Percentiles rank a stretch among this genome's conserved stretches.
These are phyloP conservation scores for Eucalyptus urophylla DNA, from an alignment of 345 rosid genomes.

Conservation along the genomic window DNA sequence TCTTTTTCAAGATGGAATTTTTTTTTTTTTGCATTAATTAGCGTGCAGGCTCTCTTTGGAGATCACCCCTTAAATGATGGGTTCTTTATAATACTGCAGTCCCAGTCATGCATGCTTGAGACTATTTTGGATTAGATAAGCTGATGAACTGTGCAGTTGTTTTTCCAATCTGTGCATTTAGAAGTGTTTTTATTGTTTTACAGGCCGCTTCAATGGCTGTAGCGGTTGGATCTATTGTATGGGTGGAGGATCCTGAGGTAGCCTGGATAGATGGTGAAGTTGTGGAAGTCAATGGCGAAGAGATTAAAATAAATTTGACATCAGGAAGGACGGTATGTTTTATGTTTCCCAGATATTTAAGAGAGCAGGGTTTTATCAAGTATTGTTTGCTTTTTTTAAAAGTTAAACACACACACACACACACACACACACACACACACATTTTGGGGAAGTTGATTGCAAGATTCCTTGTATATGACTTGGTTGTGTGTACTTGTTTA, in stretches of 20 bases:
- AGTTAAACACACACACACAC: background rate
- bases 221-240: constrained; percentile 64
- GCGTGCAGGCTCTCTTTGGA: background rate
- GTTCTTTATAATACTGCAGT: background rate
- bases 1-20: background rate
- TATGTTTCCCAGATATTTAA: background rate
- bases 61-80: background rate
- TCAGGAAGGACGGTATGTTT: constrained; percentile 54
- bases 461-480: background rate
- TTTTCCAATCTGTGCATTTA: background rate
- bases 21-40: background rate
- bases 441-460: background rate
- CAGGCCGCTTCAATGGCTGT: background rate
- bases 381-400: background rate
- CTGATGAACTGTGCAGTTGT: background rate
- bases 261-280: constrained; percentile 96
- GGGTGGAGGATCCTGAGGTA: constrained; percentile 75
- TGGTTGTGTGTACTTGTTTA: background rate
- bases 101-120: background rate
- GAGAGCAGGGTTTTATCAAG: background rate
- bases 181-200: background rate
- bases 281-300: constrained; percentile 38
- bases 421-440: background rate
- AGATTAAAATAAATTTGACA: constrained; percentile 45
- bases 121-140: background rate